Evolutionary conservation across 2,329 filamentous ascomycete genomes (phyloP).

Genomic region (Harringtonia aguacate): DNA sequence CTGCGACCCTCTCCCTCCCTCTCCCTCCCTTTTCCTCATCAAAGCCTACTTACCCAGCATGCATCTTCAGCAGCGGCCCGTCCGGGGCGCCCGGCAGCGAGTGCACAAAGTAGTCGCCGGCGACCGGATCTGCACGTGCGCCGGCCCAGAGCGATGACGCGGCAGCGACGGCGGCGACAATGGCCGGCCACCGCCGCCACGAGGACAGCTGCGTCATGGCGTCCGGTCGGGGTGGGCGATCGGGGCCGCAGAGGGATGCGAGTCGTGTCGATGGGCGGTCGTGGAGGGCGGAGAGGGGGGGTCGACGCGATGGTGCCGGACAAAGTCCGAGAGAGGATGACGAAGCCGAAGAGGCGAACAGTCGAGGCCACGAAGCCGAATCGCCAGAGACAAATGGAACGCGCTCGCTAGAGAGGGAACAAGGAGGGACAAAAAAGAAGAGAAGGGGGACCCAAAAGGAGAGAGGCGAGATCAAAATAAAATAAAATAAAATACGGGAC

Average conservation of each 20-base stretch:
- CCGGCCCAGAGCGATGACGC: constrained; percentile 27
- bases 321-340: no score
- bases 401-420: no score
- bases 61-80: constrained; percentile 82
- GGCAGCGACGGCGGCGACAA: constrained; percentile 22
- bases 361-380: no score
- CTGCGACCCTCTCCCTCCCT: constrained; percentile 13
- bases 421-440: not conserved
- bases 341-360: no score
- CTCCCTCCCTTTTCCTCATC: not conserved
- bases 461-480: not conserved
- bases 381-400: no score
- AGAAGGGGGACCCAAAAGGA: not conserved
- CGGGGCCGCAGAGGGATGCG: not conserved
- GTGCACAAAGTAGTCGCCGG: constrained; percentile 83
- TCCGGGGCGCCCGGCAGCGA: constrained; percentile 75
- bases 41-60: constrained; percentile 69
- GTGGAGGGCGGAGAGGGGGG: no score
- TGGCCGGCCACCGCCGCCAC: constrained; percentile 16
- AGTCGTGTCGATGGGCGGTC: not conserved
- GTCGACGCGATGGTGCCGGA: no score
- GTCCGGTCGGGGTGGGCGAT: not conserved
- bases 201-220: not conserved
- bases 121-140: constrained; percentile 34
- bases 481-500: not conserved